Conservation (phyloP, 768 basidiomycete genomes). For the Tulasnella sp. region DNA sequence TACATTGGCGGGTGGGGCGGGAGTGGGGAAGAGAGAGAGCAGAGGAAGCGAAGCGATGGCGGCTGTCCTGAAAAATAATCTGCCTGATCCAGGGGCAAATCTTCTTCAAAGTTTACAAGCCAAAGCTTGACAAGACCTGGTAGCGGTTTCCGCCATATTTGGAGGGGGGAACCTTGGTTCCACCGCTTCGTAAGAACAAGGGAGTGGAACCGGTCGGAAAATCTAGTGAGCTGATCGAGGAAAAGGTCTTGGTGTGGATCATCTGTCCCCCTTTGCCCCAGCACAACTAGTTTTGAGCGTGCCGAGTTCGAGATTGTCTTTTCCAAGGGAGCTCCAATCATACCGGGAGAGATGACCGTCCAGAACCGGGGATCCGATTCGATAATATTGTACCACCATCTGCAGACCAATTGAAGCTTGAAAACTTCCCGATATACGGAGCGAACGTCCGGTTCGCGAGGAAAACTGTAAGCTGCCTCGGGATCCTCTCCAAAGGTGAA, state of each 20-base stretch:
- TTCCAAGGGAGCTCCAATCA: not conserved
- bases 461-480: not conserved
- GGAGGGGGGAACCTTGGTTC: not conserved
- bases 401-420: not conserved
- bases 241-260: not conserved
- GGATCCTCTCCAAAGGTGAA: not conserved
- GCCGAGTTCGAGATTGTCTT: not conserved
- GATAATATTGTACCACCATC: not conserved
- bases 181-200: not conserved
- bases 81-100: not conserved
- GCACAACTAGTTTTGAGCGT: not conserved
- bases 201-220: slow-evolving; percentile 3
- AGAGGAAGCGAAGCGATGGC: not conserved
- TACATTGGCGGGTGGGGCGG: not conserved
- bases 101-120: slow-evolving; percentile 6
- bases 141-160: not conserved
- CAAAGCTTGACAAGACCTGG: slow-evolving; percentile 3
- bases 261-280: not conserved
- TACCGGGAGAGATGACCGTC: not conserved
- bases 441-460: not conserved
- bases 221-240: not conserved
- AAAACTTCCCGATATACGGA: not conserved
- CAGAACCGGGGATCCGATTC: slow-evolving; percentile 1
- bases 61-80: not conserved
- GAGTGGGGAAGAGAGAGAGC: not conserved